Evolutionary conservation across 108 stramenopile species (phyloP), one percentile per base, ranked within the genome.

Genomic region (Nannochloropsis oceanica): DNA sequence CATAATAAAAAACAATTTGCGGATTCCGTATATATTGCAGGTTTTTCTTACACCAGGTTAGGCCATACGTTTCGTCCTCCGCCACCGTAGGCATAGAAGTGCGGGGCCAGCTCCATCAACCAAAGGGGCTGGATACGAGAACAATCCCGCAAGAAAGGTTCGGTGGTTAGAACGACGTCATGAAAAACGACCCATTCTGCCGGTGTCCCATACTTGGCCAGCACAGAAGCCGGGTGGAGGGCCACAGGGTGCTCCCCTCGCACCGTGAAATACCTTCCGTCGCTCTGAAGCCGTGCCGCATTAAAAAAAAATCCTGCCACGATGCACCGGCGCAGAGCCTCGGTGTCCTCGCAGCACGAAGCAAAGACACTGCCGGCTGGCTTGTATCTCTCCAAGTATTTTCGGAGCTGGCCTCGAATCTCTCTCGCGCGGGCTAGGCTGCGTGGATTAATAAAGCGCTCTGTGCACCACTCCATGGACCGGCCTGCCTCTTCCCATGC

Each of bases 301-400:
- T 98, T 95, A 88, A 95, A 94, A 89, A 97, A 96, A 82, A 95
- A 96, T 26, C 97, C 97, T 24, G 95, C 91, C 26, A 95, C 93
- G 14, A 98, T 91, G 87, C 95, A 96, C 85, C 94, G 93, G 26
- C 91, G 90, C 81, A 94, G 93, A 22, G 92, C 84, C 83, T 90
- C 89, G 82, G 22, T 24, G 84, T 59, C 50, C 26, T n/a, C 79
- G 27, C 25, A 13, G 84, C 84, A 85, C 9, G 43, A n/a, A 26
- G 44, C 84, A 81, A 25, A 24, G 43, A 25, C 80, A 85, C 25
- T 22, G 22, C 25, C 84, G 8, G 20, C 12, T 22, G 84, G 84
- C 42, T 43, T 44, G 81, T 81, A 44, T 25, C 22, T 42, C 13
- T 25, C n/a, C 80, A 44, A 8, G 27, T 81, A 81, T 86, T 87